Conservation (phyloP, 2,329 filamentous ascomycete genomes). For the Dactylellina sp. region DNA sequence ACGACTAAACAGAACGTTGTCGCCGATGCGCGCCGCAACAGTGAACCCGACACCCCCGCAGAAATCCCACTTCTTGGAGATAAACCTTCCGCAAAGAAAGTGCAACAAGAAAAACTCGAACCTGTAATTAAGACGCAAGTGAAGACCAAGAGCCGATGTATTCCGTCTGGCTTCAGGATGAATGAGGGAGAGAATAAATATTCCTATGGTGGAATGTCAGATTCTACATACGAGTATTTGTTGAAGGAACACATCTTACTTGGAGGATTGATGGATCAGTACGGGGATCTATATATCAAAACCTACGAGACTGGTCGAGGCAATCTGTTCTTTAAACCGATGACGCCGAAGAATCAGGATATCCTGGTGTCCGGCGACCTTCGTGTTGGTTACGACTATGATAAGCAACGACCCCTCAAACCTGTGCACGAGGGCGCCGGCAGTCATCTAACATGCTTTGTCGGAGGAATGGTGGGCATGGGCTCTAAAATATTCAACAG, state of each 20-base stretch:
- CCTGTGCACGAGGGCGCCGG: constrained; percentile 54
- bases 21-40: not conserved
- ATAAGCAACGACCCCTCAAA: constrained; percentile 44
- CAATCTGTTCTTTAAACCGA: constrained; percentile 80
- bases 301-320: constrained; percentile 76
- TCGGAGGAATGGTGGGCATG: constrained; percentile 77
- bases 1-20: constrained; percentile 17
- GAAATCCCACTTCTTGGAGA: not conserved
- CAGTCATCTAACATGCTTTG: constrained; percentile 70
- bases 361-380: constrained; percentile 79
- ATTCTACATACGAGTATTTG: constrained; percentile 79
- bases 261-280: constrained; percentile 77
- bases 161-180: constrained; percentile 39
- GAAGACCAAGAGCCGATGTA: constrained; percentile 62
- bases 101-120: not conserved
- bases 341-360: constrained; percentile 75
- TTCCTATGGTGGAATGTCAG: constrained; percentile 74
- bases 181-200: constrained; percentile 62
- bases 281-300: constrained; percentile 77
- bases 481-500: constrained; percentile 73
- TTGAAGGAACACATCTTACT: constrained; percentile 80
- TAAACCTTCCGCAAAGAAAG: not conserved
- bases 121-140: constrained; percentile 60
- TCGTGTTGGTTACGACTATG: constrained; percentile 66
- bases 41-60: constrained; percentile 1